These are phyloP conservation scores for Malbranchea cinnamomea DNA, from an alignment of 2,329 filamentous ascomycete genomes.

Conservation along the genomic window DNA sequence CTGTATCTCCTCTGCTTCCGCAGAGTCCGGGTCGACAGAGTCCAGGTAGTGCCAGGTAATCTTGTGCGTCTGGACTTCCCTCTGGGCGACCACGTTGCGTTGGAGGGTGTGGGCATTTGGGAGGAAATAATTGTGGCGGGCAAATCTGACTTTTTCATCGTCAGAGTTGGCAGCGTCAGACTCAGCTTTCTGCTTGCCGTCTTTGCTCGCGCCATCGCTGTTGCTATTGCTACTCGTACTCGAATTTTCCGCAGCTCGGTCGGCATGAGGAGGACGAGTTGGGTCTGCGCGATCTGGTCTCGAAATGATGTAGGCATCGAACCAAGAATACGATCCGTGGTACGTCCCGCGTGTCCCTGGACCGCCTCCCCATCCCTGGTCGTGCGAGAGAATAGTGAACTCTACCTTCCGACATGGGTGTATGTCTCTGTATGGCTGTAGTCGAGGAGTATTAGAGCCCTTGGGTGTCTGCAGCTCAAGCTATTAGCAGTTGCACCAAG, in stretches of 20 bases:
- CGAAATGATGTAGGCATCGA: slow-evolving; percentile 22
- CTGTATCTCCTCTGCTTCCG: slow-evolving; percentile 19
- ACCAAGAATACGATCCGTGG: slow-evolving; percentile 23
- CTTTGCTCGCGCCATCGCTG: no score
- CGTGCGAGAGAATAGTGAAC: slow-evolving; percentile 21
- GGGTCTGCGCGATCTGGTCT: slow-evolving; percentile 5
- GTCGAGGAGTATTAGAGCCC: neutral
- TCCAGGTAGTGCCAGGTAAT: slow-evolving; percentile 25
- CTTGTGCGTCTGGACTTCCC: slow-evolving; percentile 12
- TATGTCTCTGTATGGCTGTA: neutral
- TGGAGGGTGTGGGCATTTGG: slow-evolving; percentile 19
- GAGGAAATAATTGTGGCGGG: slow-evolving; percentile 17
- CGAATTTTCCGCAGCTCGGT: no score
- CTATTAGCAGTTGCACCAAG: no score
- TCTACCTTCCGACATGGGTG: slow-evolving; percentile 27
- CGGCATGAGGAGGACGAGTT: no score
- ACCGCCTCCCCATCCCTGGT: slow-evolving; percentile 21
- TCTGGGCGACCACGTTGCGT: slow-evolving; percentile 15
- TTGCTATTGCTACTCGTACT: no score
- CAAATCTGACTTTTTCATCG: slow-evolving; percentile 7
- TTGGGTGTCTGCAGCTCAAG: neutral
- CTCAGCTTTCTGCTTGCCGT: no score
- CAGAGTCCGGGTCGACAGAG: slow-evolving; percentile 16
- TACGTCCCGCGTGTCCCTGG: slow-evolving; percentile 12
- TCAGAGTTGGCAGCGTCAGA: no score